These are phyloP conservation scores for Paramecium caudatum DNA, from an alignment of 73 alveolate species.

Conservation along the genomic window DNA sequence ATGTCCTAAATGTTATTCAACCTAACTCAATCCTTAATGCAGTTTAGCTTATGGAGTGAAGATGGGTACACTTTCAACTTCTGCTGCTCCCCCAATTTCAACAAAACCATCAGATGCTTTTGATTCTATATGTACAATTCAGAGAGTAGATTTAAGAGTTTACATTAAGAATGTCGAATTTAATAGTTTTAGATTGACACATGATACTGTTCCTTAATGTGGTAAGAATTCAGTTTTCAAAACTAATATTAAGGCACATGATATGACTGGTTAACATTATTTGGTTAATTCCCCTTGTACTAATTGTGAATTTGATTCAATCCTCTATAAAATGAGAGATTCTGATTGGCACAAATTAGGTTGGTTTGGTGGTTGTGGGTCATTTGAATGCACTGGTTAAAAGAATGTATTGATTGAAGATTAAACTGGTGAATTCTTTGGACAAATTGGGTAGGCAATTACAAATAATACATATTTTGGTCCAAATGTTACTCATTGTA, in stretches of 20 bases:
- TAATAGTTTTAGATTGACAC: slow-evolving; percentile 22
- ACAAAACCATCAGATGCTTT: background rate
- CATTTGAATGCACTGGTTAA: slow-evolving; percentile 71
- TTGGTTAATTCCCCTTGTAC: slow-evolving; percentile 19
- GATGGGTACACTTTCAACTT: slow-evolving; percentile 43
- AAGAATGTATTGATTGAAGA: slow-evolving; percentile 69
- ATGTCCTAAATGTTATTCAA: slow-evolving; percentile 5
- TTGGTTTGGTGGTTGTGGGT: slow-evolving; percentile 80
- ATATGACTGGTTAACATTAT: slow-evolving; percentile 61
- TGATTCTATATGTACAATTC: slow-evolving; percentile 47
- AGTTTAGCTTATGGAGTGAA: background rate
- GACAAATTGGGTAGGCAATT: slow-evolving; percentile 55
- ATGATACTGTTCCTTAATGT: slow-evolving; percentile 30
- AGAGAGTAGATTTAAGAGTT: slow-evolving; percentile 62
- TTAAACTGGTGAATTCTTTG: slow-evolving; percentile 64
- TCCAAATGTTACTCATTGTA: slow-evolving; percentile 59
- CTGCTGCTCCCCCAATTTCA: slow-evolving; percentile 58
- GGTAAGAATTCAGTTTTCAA: slow-evolving; percentile 57
- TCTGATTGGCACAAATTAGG: slow-evolving; percentile 65
- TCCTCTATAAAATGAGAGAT: slow-evolving; percentile 3
- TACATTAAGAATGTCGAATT: slow-evolving; percentile 69
- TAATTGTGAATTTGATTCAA: slow-evolving; percentile 68
- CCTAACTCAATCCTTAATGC: slow-evolving; percentile 32
- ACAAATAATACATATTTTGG: slow-evolving; percentile 63
- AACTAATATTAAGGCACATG: slow-evolving; percentile 55